phyloP scores from a whole-genome alignment of 2,329 filamentous ascomycete species.

The Chrysoporthe austroafricana region DNA sequence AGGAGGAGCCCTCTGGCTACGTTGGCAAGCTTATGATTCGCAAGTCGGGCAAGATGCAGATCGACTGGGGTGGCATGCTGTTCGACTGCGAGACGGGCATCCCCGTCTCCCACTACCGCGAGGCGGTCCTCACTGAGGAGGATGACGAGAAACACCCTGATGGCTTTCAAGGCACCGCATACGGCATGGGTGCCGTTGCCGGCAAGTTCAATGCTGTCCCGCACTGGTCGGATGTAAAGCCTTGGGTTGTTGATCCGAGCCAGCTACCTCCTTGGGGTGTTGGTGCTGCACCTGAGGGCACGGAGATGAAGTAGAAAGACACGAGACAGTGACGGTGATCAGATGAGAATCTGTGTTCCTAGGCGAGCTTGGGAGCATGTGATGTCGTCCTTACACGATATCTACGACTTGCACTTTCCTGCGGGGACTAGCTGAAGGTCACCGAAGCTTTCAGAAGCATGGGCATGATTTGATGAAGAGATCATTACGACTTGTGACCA shows the following conservation, averaged over 20 bases:
- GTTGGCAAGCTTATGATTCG: constrained; percentile 64
- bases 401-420: neutral
- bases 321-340: neutral
- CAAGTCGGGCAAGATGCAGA: constrained; percentile 64
- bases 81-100: constrained; percentile 59
- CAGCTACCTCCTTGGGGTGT: constrained; percentile 35
- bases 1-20: constrained; percentile 53
- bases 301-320: constrained; percentile 1
- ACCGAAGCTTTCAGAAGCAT: neutral
- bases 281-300: constrained; percentile 21
- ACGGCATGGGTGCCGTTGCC: constrained; percentile 66
- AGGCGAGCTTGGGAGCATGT: neutral
- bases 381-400: neutral
- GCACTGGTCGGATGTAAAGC: constrained; percentile 60
- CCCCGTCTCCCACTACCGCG: constrained; percentile 57
- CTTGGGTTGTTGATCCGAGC: constrained; percentile 52
- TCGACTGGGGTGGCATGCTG: constrained; percentile 64
- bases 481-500: no score
- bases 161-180: constrained; percentile 53
- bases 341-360: neutral
- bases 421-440: neutral
- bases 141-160: constrained; percentile 54
- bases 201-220: constrained; percentile 65
- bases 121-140: constrained; percentile 63
- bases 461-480: neutral